Evolutionary conservation across 306 rosid species (phyloP), one percentile per base, ranked within the genome.

Genomic region (Trifolium subterraneum): DNA sequence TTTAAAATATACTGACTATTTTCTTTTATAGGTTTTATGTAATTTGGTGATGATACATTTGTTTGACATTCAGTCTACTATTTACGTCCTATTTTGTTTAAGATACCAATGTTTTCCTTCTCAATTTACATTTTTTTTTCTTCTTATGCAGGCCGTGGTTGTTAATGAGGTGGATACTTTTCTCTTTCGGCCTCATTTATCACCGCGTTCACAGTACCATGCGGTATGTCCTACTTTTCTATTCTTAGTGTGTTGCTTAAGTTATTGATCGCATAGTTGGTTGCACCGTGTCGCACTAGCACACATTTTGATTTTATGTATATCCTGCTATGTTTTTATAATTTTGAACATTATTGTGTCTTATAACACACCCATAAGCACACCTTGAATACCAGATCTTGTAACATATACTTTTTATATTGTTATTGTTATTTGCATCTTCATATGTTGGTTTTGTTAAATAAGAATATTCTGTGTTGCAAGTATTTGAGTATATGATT

Each of bases 121-220:
- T 19, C 56, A 58, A 20, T 69, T 78, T 48, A 11, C 42, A 14
- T 33, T 12, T 5, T 0, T 6, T 38, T 10, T 56, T 51, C 36
- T 8, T 42, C 64, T 44, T 62, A 19, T 79, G 58, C 88, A 94
- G 99, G 88, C 83, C 71, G 99, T 94, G 81, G 96, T 94, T 63
- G 88, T 94, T 70, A 91, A 81, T 1, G 97, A 94, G 87, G 97
- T 94, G 90, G 99, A 94, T 81, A 56, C 96, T 78, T 88, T 94
- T 83, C 93, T 94, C 75, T 94, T 94, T 77, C 93, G 97, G 50
- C 99, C 99, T 51, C 95, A 81, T 78, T 84, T 94, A 79, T 92
- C 84, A 77, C 77, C 88, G 62, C 93, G 92, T 58, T 85, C 98
- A 12, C 92, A 90, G 85, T 94, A 94, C 79, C 96, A 92, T 65